Evolutionary conservation across 2,329 filamentous ascomycete genomes (phyloP), one percentile per base, ranked within the genome.

Genomic region (Neofusicoccum parvum): DNA sequence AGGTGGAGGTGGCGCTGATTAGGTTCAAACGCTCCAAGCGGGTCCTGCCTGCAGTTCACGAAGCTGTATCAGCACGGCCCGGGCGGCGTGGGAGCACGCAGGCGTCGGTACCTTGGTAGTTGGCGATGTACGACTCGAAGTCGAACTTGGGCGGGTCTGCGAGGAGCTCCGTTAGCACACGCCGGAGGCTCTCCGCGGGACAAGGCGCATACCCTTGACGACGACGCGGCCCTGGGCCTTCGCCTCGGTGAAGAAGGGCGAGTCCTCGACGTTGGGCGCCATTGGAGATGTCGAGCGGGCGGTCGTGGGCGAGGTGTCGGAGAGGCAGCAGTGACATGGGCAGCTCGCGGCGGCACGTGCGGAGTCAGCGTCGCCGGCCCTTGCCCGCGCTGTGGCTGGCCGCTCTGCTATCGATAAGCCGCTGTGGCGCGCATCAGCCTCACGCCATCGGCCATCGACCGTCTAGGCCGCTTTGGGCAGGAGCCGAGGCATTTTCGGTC

Each of bases 51-150:
- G 70, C 5, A 32, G 45, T 45, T 20, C 49, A 32, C 20, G 62
- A 5, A 66, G 54, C 27, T 34, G 27, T 7, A 20, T 49, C 17
- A 63, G n/a, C 45, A 41, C n/a, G n/a, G 7, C 3, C 23, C 10
- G 23, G 27, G 9, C 11, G 2, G 27, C n/a, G 7, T 5, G 39
- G 11, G 4, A 14, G 27, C 14, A 23, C 27, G 36, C 36, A 49
- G 9, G n/a, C 17, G 10, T 62, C 70, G 81, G 51, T 80, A 94
- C 94, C 92, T 75, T 83, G 85, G 79, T 98, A 99, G 75, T 97
- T 96, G 70, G 90, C 85, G 58, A 97, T 90, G 78, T 97, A 98
- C 43, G 90, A 87, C 67, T 97, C 92, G 48, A 99, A 86, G 72
- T 98, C 95, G 71, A 98, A 90, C 75, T 94, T 97, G 10, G 94